Conservation (phyloP, 805 yeast species). For the Kuraishia cidri region DNA sequence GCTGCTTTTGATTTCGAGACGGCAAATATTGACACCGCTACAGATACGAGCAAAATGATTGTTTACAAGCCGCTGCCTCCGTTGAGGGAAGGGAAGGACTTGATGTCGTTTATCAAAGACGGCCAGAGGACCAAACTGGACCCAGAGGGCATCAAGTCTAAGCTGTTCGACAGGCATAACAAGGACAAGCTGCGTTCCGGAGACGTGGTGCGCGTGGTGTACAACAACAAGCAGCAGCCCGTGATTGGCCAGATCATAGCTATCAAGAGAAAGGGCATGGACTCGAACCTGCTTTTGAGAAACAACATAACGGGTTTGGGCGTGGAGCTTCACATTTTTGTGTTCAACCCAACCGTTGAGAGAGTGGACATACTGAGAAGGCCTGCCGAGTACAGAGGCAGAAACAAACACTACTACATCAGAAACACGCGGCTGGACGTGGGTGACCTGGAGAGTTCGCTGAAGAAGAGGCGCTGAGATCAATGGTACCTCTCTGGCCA, state of each 20-base stretch:
- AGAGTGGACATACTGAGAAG: slow-evolving; percentile 72
- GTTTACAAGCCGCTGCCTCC: slow-evolving; percentile 43
- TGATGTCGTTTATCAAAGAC: slow-evolving; percentile 34
- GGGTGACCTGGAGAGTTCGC: slow-evolving; percentile 44
- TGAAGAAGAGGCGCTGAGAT: slow-evolving; percentile 2
- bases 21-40: too few species aligned
- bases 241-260: slow-evolving; percentile 77
- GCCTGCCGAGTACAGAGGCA: slow-evolving; percentile 61
- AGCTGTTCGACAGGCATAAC: slow-evolving; percentile 36
- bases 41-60: too few species aligned
- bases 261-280: slow-evolving; percentile 62
- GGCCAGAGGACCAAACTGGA: slow-evolving; percentile 56
- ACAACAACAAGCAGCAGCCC: slow-evolving; percentile 48
- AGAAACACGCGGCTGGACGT: slow-evolving; percentile 74
- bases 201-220: slow-evolving; percentile 71
- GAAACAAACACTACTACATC: slow-evolving; percentile 87
- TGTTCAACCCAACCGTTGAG: slow-evolving; percentile 71
- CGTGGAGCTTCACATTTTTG: slow-evolving; percentile 73
- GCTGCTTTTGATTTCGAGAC: too few species aligned
- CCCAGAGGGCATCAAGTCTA: slow-evolving; percentile 59
- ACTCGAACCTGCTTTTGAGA: slow-evolving; percentile 72
- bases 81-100: slow-evolving; percentile 34
- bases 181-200: slow-evolving; percentile 62
- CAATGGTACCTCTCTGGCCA: too few species aligned
- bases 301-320: slow-evolving; percentile 78